Percentiles rank a stretch among this genome's conserved stretches.
Evolutionary conservation across 257 asterid genomes (phyloP).

Genomic region (Solanum rostratum): DNA sequence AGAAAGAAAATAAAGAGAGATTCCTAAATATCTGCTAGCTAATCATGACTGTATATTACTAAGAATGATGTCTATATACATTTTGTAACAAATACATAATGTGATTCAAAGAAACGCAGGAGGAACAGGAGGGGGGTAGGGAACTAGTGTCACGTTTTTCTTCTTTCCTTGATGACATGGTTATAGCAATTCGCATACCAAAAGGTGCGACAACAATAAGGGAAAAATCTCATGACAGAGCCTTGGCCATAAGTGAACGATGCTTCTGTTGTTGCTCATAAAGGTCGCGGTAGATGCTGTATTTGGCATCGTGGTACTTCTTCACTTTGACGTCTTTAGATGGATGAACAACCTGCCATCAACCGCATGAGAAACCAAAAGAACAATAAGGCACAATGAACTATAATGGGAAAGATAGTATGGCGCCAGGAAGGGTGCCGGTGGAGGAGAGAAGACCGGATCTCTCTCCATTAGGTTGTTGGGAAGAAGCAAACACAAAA

Average conservation of each 20-base stretch:
- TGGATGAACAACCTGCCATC: conserved; percentile 62
- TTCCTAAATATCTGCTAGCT: too few relatives aligned
- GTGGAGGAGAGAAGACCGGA: neutral
- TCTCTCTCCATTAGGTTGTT: neutral
- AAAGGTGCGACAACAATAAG: neutral
- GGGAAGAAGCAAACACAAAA: neutral
- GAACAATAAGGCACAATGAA: neutral
- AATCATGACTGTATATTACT: too few relatives aligned
- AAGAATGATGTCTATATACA: too few relatives aligned
- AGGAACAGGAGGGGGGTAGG: neutral
- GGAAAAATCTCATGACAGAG: conserved; percentile 23
- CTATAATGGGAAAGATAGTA: neutral
- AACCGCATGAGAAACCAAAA: neutral
- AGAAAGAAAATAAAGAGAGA: too few relatives aligned
- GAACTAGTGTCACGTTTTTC: neutral
- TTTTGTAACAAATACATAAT: too few relatives aligned
- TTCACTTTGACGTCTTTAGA: conserved; percentile 56
- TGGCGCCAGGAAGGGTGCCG: neutral
- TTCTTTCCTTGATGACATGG: neutral
- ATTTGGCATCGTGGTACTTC: conserved; percentile 84
- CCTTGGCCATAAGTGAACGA: conserved; percentile 65
- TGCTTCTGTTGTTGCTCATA: conserved; percentile 72
- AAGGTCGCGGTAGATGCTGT: conserved; percentile 62
- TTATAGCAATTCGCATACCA: neutral
- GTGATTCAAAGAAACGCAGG: neutral